Evolutionary conservation across 192 early-diverging fungal species (phyloP).

Genomic region (Backusella tarrabulga): DNA sequence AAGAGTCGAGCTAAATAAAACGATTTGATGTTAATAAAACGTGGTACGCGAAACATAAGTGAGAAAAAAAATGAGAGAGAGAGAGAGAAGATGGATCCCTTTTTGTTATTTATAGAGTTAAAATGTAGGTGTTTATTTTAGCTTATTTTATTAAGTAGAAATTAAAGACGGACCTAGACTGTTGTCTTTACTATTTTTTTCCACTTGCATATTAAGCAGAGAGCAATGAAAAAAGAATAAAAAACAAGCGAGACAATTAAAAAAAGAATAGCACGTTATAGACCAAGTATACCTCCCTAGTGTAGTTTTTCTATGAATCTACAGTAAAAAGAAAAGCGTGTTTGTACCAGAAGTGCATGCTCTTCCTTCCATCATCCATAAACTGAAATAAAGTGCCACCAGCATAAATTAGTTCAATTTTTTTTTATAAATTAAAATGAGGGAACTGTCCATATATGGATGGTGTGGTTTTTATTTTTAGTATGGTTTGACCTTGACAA

Average conservation of each 20-base stretch:
- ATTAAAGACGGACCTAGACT: neutral
- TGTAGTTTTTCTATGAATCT: no score
- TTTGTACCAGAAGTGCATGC: neutral
- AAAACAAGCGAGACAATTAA: neutral
- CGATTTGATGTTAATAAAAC: neutral
- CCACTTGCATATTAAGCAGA: no score
- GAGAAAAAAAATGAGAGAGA: neutral
- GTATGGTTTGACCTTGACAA: neutral
- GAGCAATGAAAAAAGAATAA: no score
- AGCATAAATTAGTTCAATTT: neutral
- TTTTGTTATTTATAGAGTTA: neutral
- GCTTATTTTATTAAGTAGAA: neutral
- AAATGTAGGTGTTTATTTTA: neutral
- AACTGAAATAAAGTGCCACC: neutral
- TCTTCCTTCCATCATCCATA: neutral
- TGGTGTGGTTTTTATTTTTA: conserved; percentile 3
- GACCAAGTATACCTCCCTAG: no score
- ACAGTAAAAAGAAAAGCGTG: neutral
- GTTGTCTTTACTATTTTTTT: neutral
- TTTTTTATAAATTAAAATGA: neutral
- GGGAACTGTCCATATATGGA: neutral
- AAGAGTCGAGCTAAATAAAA: neutral
- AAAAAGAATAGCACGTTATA: neutral
- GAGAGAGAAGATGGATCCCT: neutral
- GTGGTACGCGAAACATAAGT: neutral